Evolutionary conservation across 2,329 filamentous ascomycete genomes (phyloP).

Genomic region (Stenocarpella maydis): DNA sequence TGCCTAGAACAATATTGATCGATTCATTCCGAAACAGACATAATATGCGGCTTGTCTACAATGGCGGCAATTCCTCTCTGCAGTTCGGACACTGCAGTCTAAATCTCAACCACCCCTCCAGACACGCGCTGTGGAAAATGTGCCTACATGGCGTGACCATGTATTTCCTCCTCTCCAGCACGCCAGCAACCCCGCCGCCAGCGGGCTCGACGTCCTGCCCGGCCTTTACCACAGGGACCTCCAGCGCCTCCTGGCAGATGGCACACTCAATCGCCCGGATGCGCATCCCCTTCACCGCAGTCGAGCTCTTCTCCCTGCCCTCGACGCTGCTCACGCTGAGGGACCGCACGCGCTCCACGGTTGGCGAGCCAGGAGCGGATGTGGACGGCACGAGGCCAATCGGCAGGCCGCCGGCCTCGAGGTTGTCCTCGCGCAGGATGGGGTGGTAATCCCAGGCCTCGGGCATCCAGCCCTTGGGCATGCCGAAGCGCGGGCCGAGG

Average conservation of each 20-base stretch:
- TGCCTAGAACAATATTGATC: not conserved
- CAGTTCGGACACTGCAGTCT: conserved; percentile 95
- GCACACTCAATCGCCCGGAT: conserved; percentile 81
- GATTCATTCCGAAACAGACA: not conserved
- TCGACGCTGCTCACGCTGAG: conserved; percentile 38
- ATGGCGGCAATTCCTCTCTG: conserved; percentile 84
- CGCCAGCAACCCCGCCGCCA: conserved; percentile 65
- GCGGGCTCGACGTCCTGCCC: conserved; percentile 57
- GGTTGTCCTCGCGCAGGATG: conserved; percentile 80
- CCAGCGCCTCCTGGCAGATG: conserved; percentile 91
- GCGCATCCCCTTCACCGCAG: conserved; percentile 38
- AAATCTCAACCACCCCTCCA: conserved; percentile 97
- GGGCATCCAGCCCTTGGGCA: conserved; percentile 74
- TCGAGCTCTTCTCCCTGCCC: conserved; percentile 46
- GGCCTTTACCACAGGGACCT: conserved; percentile 80
- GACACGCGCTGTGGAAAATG: conserved; percentile 89
- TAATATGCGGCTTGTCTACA: conserved; percentile 59
- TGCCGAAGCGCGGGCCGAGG: conserved; percentile 86
- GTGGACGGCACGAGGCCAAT: conserved; percentile 68
- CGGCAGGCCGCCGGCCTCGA: conserved; percentile 81
- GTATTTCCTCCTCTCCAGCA: conserved; percentile 83
- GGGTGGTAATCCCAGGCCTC: conserved; percentile 96
- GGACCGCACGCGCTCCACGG: conserved; percentile 44
- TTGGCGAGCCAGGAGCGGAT: conserved; percentile 44
- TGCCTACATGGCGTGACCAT: conserved; percentile 98